Base-by-base conservation (phyloP, 257 asterid species). In the Solanum microdontum region DNA sequence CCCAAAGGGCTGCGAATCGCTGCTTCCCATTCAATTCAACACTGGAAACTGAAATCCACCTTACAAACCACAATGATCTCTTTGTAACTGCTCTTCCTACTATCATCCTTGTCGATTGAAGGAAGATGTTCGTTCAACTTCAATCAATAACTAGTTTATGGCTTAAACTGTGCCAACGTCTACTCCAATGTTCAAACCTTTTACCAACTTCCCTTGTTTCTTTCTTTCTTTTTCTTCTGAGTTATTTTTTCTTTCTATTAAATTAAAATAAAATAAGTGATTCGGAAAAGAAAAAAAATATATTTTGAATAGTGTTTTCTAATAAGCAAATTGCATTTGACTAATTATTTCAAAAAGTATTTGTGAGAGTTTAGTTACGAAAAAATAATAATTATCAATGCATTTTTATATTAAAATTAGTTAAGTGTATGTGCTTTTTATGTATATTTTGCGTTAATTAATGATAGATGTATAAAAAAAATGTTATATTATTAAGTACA, bases 1-100 rank as follows among this genome's bases (percentile, higher is more conserved):
- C 99, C 99, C 99, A 97, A 77, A 95, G 88, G 72, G 97, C 99
- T 32, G 94, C 99, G 48, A 94, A 90, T 84, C 85, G 88, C 91
- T 87, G 88, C 90, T 87, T 93, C 82, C 95, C 95, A 76, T 85
- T 87, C 26, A 87, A 86, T 19, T 84, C 85, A 36, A 39, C 86
- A 70, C 90, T 92, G 79, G 73, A 86, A 70, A 64, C 86, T 55
- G 90, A 91, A 89, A 90, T 84, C 91, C 92, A 89, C 90, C 91
- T 83, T 89, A 60, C 15, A 75, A 86, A 2, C 33, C 13, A 30
- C 84, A 40, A 14, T 43, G 62, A 69, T 43, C 26, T 39, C 4
- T 14, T 33, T 73, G n/a, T 74, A 45, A 48, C 62, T 80, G 68
- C 28, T 45, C 40, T 28, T 28, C 68, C 17, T 15, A 80, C 19